Conservation (phyloP, 805 yeast genomes). For the Saturnispora serradocipensis region DNA sequence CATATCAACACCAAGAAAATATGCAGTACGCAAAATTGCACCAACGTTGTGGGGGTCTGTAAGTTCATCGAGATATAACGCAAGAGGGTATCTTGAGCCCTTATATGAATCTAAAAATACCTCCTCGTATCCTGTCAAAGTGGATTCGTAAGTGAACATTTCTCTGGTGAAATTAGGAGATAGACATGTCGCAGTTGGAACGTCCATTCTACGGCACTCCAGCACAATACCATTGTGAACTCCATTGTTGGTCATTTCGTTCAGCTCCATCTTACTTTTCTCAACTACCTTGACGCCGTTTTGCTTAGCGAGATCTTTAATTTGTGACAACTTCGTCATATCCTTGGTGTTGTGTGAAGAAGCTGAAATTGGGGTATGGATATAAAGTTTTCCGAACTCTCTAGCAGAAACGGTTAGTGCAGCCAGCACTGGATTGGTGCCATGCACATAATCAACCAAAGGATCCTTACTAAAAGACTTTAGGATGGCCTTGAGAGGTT, state of each 20-base stretch:
- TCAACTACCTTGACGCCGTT: slow-evolving; percentile 29
- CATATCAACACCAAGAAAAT: slow-evolving; percentile 76
- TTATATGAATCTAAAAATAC: slow-evolving; percentile 2
- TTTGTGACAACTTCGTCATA: slow-evolving; percentile 27
- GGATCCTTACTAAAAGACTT: slow-evolving; percentile 30
- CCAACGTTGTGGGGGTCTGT: slow-evolving; percentile 87
- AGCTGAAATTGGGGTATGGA: slow-evolving; percentile 29
- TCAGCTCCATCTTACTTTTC: slow-evolving; percentile 42
- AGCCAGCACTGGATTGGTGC: slow-evolving; percentile 65
- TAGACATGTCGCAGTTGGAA: slow-evolving; percentile 9
- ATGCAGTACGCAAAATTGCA: slow-evolving; percentile 71
- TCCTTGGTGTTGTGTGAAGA: slow-evolving; percentile 11
- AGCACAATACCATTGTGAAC: slow-evolving; percentile 77
- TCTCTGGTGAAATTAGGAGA: slow-evolving; percentile 1
- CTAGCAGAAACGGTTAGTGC: slow-evolving; percentile 48
- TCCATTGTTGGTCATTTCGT: slow-evolving; percentile 51
- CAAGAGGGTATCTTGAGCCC: slow-evolving; percentile 45
- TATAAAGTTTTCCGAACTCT: slow-evolving; percentile 41
- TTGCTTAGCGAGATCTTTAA: slow-evolving; percentile 39
- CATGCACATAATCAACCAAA: slow-evolving; percentile 60
- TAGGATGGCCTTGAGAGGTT: slow-evolving; percentile 13
- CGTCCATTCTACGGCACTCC: slow-evolving; percentile 48
- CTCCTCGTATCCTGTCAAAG: not conserved
- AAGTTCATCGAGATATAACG: slow-evolving; percentile 66
- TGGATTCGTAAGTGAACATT: slow-evolving; percentile 2